Evolutionary conservation across 495 filamentous ascomycete genomes (phyloP).

Genomic region (Penicillium maclennaniae): DNA sequence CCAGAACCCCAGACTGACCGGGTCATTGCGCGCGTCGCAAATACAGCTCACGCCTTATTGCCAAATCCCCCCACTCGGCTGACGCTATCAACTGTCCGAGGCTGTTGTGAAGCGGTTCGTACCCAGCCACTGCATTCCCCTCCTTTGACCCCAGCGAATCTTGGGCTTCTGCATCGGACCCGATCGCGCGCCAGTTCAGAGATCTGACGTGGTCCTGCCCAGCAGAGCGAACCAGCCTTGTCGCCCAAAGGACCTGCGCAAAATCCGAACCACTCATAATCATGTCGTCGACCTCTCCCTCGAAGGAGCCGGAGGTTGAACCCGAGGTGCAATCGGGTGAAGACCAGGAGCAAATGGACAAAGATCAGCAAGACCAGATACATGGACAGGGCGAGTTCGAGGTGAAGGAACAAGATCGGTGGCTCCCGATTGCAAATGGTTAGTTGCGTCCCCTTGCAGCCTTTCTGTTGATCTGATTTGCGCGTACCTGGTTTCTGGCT

Average conservation of each 20-base stretch:
- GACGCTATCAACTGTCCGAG: constrained; percentile 29
- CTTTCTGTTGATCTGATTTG: constrained; percentile 53
- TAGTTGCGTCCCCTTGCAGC: constrained; percentile 60
- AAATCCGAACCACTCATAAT: constrained; percentile 50
- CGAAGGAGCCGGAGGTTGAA: constrained; percentile 82
- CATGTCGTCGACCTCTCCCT: constrained; percentile 93
- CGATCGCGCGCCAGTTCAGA: constrained; percentile 30
- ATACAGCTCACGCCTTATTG: constrained; percentile 30
- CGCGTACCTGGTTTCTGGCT: constrained; percentile 52
- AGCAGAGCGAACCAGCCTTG: constrained; percentile 36
- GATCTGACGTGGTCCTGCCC: constrained; percentile 49
- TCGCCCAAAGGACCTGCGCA: constrained; percentile 30
- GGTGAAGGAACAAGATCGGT: constrained; percentile 99
- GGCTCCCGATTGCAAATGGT: constrained; percentile 99
- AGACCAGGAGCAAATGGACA: constrained; percentile 72
- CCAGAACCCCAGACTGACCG: constrained; percentile 19
- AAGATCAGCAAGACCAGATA: constrained; percentile 61
- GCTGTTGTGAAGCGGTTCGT: constrained; percentile 45
- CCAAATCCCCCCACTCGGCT: constrained; percentile 35
- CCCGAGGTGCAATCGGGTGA: constrained; percentile 89
- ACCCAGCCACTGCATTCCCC: constrained; percentile 35
- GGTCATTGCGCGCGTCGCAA: constrained; percentile 33
- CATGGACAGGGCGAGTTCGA: constrained; percentile 82
- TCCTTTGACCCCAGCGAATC: constrained; percentile 28
- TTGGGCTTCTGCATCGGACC: constrained; percentile 25